Base-by-base conservation (phyloP, 1,284 basidiomycete genomes). In the Marasmius tenuissimus region DNA sequence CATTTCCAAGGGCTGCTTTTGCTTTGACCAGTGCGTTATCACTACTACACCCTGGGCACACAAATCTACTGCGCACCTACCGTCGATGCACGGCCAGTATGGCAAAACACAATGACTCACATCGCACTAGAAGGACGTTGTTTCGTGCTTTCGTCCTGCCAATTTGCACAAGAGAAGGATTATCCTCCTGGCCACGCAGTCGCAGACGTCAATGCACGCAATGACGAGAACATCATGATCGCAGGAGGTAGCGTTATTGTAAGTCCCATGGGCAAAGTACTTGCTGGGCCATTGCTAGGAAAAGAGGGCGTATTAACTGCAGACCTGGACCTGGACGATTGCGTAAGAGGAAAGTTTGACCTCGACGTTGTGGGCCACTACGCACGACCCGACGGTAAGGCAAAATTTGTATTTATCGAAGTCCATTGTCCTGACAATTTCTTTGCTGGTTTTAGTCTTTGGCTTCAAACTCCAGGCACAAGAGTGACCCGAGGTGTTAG, bases 41-140 rank as follows among this genome's bases (percentile, higher is more conserved):
- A 82, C 67, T 87, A 89, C 71, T 90, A 90, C 69, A 79, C 81
- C 10, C 74, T 82, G 58, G 86, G 86, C 6, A 85, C 84, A 1
- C 81, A 89, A 67, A 76, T 90, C 20, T 90, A 89, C 70, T 88
- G 85, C 68, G 88, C 85, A 0, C 88, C 88, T 0, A 91, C 88
- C 1, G 89, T 91, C 33, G 91, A 93, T 68, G 78, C 81, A 3
- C 78, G 91, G 11, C 81, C 82, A 1, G 79, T 76, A 1, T 92
- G 89, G 89, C 78, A 82, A 63, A 77, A 79, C 59, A 83, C 85
- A 1, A 91, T 92, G 88, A 73, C 80, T 57, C 89, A 91, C 69
- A 89, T 93, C 57, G 90, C 90, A 1, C 76, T 88, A 57, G 91
- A 93, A 73, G 91, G 90, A 1, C 81, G 91, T 27, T 91, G 88